Base-by-base conservation (phyloP, 495 filamentous ascomycete genomes). In the Lindgomyces ingoldianus region DNA sequence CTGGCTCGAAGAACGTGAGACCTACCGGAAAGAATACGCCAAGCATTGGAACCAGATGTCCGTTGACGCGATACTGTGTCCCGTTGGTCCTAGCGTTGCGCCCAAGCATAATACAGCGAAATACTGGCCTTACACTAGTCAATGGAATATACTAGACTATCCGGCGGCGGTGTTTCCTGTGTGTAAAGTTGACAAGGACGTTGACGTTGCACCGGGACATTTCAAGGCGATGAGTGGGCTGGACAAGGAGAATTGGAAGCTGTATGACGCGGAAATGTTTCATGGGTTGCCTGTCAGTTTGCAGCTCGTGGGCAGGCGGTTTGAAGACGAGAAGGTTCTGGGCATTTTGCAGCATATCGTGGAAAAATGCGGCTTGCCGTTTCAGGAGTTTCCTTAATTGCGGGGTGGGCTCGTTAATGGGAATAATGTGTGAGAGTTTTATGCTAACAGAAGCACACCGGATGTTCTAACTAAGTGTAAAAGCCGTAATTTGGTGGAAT, bases 111-210 rank as follows among this genome's bases (percentile, higher is more conserved):
- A 83, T 33, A 83, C 83, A 14, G 77, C 82, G 0, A 81, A 81
- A 16, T 90, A 88, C 70, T 90, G 87, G 88, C 80, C 81, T 14
- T 93, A 91, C 55, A 89, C 87, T 0, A 76, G 79, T 2, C 83
- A 89, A 62, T 93, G 88, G 87, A 91, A 93, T 67, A 67, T 90
- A 36, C 74, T 91, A 0, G 87, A 91, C 69, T 86, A 87, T 63
- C 89, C 86, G 10, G 81, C 80, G 21, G 72, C 78, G 2, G 76
- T 85, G 0, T 86, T 89, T 67, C 85, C 85, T 0, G 79, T 81
- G 21, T 45, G 39, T 21, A 72, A 72, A 19, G 81, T 84, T 14
- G 81, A 83, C 41, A 67, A 69, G 24, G 65, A 52, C 10, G 45
- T 66, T 4, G 78, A 81, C 62, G 33, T 54, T 10, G 74, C 77